Percentiles rank a stretch among this genome's conserved stretches.
phyloP scores from a whole-genome alignment of 371 early-diverging fungal species.

The Capillidium heterosporum region DNA sequence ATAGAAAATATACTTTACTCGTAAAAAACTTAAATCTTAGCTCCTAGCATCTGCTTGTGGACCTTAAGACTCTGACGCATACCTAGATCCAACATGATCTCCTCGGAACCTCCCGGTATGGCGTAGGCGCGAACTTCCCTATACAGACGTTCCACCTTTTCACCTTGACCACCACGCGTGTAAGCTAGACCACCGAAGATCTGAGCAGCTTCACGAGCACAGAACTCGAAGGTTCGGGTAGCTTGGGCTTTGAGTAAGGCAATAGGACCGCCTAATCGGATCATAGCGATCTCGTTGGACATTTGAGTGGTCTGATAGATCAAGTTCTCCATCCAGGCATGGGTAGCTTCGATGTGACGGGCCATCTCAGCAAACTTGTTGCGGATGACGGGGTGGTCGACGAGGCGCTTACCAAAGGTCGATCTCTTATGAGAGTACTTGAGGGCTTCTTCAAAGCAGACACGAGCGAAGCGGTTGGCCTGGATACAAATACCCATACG shows the following conservation, averaged over 20 bases:
- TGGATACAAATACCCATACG: constrained; percentile 64
- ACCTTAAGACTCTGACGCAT: constrained; percentile 60
- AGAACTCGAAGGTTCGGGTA: constrained; percentile 71
- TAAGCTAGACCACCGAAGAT: constrained; percentile 82
- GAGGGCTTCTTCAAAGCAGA: constrained; percentile 68
- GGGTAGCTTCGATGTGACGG: constrained; percentile 69
- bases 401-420: constrained; percentile 65
- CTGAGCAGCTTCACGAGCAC: constrained; percentile 78
- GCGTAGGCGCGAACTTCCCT: constrained; percentile 76
- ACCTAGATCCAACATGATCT: constrained; percentile 61
- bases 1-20: too few relatives aligned
- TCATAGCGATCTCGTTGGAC: constrained; percentile 41
- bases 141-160: constrained; percentile 69
- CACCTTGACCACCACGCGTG: constrained; percentile 64
- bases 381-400: constrained; percentile 46
- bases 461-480: constrained; percentile 70
- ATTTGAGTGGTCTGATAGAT: constrained; percentile 45
- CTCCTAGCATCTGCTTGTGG: constrained; percentile 16
- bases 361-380: constrained; percentile 60
- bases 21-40: not conserved
- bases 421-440: constrained; percentile 73
- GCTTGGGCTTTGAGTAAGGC: constrained; percentile 72
- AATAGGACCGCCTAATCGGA: constrained; percentile 72
- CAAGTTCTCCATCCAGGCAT: constrained; percentile 62
- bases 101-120: constrained; percentile 83